A percentile compares a stretch with the other conserved stretches of the same genome.
Conservation (phyloP, 2,329 filamentous ascomycete species). For the Nemania sp. region DNA sequence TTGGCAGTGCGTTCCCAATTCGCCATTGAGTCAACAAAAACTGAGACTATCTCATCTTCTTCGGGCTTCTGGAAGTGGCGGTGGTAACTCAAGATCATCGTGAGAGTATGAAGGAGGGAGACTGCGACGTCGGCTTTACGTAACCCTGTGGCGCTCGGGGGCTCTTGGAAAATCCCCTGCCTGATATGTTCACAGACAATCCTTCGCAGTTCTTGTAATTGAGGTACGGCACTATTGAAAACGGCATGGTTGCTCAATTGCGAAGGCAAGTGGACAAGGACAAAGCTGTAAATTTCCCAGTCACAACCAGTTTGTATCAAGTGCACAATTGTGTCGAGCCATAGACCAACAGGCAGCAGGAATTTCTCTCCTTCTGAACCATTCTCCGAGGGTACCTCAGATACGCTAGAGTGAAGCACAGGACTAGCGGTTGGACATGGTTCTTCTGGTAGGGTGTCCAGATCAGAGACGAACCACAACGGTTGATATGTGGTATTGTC, state of each 20-base stretch:
- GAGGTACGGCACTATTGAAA: conserved; percentile 72
- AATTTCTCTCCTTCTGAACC: conserved; percentile 35
- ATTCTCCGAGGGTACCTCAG: conserved; percentile 26
- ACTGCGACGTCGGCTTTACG: conserved; percentile 87
- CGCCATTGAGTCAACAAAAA: conserved; percentile 83
- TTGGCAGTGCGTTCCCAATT: conserved; percentile 86
- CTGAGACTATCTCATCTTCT: conserved; percentile 84
- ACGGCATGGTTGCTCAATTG: conserved; percentile 89
- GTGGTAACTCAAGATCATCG: conserved; percentile 89
- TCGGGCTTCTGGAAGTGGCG: conserved; percentile 80
- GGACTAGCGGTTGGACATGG: conserved; percentile 53
- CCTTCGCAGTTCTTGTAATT: conserved; percentile 75
- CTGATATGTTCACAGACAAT: conserved; percentile 83
- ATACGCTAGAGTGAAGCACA: conserved; percentile 51
- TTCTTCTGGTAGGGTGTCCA: conserved; percentile 55
- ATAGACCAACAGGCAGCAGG: conserved; percentile 64
- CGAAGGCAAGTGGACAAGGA: conserved; percentile 81
- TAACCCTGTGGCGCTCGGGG: conserved; percentile 75
- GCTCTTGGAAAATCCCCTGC: conserved; percentile 76
- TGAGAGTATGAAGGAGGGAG: conserved; percentile 84
- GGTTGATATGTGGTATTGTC: conserved; percentile 48
- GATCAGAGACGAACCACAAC: conserved; percentile 62
- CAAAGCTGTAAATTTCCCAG: conserved; percentile 93
- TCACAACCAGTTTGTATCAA: conserved; percentile 75
- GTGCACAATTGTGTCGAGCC: conserved; percentile 77